These are phyloP conservation scores for Hortiboletus rubellus DNA, from an alignment of 1,284 basidiomycete genomes.

Conservation along the genomic window DNA sequence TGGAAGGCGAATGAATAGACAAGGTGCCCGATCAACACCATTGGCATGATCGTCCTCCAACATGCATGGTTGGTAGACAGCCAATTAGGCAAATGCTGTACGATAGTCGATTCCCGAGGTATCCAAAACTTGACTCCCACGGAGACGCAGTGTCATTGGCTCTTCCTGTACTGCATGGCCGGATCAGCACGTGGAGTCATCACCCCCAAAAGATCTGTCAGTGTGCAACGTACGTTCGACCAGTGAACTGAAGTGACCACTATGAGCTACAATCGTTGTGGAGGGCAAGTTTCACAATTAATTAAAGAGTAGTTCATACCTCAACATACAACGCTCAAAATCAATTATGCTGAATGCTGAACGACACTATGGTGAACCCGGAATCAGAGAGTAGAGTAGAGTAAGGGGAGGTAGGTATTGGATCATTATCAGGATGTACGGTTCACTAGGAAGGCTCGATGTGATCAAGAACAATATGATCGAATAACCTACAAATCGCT, in stretches of 20 bases:
- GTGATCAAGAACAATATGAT: background rate
- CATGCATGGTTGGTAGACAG: conserved; percentile 4
- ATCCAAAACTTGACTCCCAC: background rate
- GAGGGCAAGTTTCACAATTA: background rate
- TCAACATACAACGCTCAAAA: background rate
- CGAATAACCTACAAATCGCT: background rate
- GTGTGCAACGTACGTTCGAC: background rate
- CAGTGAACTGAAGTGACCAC: background rate
- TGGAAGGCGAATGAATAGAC: background rate
- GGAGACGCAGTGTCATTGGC: background rate
- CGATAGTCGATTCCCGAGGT: background rate
- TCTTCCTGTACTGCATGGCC: conserved; percentile 1
- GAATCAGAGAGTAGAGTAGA: background rate
- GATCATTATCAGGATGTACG: background rate
- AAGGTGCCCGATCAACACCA: background rate
- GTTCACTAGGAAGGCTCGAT: background rate
- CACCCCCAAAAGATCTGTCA: background rate
- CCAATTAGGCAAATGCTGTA: conserved; percentile 12
- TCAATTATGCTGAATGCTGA: background rate
- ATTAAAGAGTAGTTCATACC: conserved; percentile 13
- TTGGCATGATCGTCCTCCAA: conserved; percentile 4
- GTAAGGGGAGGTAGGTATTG: background rate
- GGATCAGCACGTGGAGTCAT: background rate
- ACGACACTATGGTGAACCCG: background rate
- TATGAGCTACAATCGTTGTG: background rate